Conservation (phyloP, 139 green algal genomes). For the Eudorina sp. region DNA sequence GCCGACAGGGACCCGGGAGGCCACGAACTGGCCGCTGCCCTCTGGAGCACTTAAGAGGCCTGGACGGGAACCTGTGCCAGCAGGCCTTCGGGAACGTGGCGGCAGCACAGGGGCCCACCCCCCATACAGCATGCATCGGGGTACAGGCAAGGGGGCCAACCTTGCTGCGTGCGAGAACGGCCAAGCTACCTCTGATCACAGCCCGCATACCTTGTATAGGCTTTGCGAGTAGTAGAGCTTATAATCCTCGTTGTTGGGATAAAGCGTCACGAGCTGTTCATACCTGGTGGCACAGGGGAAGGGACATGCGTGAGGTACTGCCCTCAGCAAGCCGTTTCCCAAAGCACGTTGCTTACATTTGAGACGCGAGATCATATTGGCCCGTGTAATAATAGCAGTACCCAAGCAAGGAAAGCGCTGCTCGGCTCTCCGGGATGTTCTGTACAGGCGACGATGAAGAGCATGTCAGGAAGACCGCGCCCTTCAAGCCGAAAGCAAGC, state of each 20-base stretch:
- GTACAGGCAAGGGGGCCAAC: too few species aligned
- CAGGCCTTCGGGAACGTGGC: too few species aligned
- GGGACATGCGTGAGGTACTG: neutral
- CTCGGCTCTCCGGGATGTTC: constrained; percentile 73
- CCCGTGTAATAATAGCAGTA: constrained; percentile 82
- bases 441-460: constrained; percentile 45
- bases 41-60: too few species aligned
- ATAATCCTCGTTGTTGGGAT: constrained; percentile 76
- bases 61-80: too few species aligned
- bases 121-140: too few species aligned
- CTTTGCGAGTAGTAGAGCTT: constrained; percentile 79
- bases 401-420: constrained; percentile 80
- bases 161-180: too few species aligned
- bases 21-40: too few species aligned
- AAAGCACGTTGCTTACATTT: constrained; percentile 71
- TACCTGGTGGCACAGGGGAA: constrained; percentile 61
- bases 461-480: constrained; percentile 24
- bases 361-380: constrained; percentile 71
- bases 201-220: constrained; percentile 75
- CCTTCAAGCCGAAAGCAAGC: neutral
- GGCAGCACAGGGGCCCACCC: too few species aligned
- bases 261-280: constrained; percentile 65
- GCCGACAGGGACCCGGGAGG: too few species aligned
- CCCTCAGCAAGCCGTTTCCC: too few species aligned
- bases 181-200: too few species aligned